Evolutionary conservation across 2,329 filamentous ascomycete genomes (phyloP), one percentile per base, ranked within the genome.

Genomic region (Myriosclerotinia duriaeana): DNA sequence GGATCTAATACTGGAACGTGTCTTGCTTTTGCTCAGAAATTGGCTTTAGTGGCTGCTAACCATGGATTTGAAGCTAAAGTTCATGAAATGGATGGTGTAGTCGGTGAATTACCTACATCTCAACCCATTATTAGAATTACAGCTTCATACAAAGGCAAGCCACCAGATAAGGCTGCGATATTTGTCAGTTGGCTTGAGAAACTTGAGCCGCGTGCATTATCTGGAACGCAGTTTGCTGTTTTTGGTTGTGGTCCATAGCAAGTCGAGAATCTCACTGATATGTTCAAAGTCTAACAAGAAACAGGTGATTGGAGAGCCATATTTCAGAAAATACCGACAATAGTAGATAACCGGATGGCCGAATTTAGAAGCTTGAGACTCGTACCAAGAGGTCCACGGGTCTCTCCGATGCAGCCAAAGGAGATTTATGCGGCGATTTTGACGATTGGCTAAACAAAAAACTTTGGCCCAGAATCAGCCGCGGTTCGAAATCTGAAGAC

Each of bases 1-100:
- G 90, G 90, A 2, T 89, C 87, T n/a, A 91, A 92, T 73, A 87
- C 85, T 11, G 90, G 90, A 0, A 93, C 90, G 1, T 92, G 89
- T 74, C 88, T 92, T 75, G 81, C 86, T 1, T 81, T 92, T 56
- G 87, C 89, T 0, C 83, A 88, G 69, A 80, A 84, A 38, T 74
- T 92, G 11, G 86, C 86, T 0, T 80, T 81, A 5, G 83, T 87
- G 71, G 88, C 88, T 0, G 71, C 79, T 3, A 75, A 75, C 5
- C 85, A 86, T 70, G 89, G 89, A 0, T 91, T 87, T 75, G 77
- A 75, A 7, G 78, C 74, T 5, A 76, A 79, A 5, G 77, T 89
- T 1, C 80, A 83, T 26, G 81, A 82, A 2, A 77, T 93, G 54
- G 87, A 93, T 72, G 80, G 81, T 0, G 88, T 86, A 0, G 84